Conservation (phyloP, 2,329 filamentous ascomycete genomes). For the Sclerotinia minor region DNA sequence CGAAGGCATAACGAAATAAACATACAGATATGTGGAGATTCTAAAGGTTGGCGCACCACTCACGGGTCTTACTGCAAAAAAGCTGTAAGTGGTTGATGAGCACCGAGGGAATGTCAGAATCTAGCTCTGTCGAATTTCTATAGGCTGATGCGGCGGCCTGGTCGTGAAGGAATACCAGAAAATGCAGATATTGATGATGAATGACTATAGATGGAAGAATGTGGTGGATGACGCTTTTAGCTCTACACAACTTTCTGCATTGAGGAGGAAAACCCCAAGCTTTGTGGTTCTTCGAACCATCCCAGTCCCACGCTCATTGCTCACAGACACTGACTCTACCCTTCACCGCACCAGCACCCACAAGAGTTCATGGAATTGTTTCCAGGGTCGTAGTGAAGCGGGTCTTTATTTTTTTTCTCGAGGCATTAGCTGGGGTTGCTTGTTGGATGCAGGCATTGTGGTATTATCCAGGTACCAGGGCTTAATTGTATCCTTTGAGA, state of each 20-base stretch:
- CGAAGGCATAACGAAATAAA: constrained; percentile 28
- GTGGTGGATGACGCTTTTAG: constrained; percentile 37
- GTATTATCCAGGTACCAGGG: constrained; percentile 27
- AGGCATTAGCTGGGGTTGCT: constrained; percentile 31
- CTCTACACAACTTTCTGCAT: constrained; percentile 32
- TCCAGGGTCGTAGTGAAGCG: constrained; percentile 33
- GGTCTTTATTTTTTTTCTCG: constrained; percentile 30
- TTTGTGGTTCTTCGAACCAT: constrained; percentile 29
- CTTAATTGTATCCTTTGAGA: constrained; percentile 22
- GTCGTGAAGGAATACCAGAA: constrained; percentile 15
- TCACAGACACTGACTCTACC: constrained; percentile 35
- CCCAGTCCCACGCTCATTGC: constrained; percentile 36
- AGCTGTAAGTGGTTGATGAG: constrained; percentile 33
- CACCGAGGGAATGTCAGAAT: constrained; percentile 9
- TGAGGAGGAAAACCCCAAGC: constrained; percentile 24
- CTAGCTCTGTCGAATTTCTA: constrained; percentile 10
- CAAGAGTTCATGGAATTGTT: constrained; percentile 29
- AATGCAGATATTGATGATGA: constrained; percentile 23
- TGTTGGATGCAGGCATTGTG: constrained; percentile 30
- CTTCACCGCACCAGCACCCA: constrained; percentile 31
- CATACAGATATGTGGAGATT: constrained; percentile 33
- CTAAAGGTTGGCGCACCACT: constrained; percentile 35
- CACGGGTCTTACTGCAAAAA: constrained; percentile 29
- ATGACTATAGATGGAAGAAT: constrained; percentile 28
- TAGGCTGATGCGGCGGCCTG: constrained; percentile 23